Base-by-base conservation (phyloP, 148 eudicot species). In the Arbutus unedo region DNA sequence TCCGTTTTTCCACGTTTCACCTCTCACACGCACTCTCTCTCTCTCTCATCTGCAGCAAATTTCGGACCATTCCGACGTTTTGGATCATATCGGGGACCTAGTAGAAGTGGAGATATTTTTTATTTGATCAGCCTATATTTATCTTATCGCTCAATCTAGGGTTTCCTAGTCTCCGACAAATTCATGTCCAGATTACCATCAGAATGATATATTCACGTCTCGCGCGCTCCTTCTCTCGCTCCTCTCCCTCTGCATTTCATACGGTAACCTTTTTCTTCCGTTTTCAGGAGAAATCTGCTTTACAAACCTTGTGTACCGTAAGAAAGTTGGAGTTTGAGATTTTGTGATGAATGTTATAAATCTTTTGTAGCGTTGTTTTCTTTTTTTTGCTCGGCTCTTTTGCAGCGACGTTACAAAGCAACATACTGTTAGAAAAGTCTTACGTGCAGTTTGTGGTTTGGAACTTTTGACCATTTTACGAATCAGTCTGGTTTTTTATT, bases 131-230 rank as follows among this genome's bases (percentile, higher is more conserved):
- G 1, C 15, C 23, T 77, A 19, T 18, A 55, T 41, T 38, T 15
- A 77, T 41, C 50, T 4, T 25, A 55, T 77, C 67, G 66, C 49
- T 43, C 51, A 25, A 3, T 21, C 48, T 60, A 66, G 81, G 74
- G 72, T 79, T 79, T 66, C 47, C 21, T 31, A 23, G 14, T 62
- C 54, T 47, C n/a, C 72, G 21, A 13, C 13, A 44, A 45, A 23
- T 79, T 21, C 81, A 79, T 79, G 81, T 60, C 21, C 72, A 15
- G 18, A 59, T 64, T 15, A n/a, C 11, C 9, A 18, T 5, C 47
- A 49, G 44, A 23, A 79, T 79, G 81, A 79, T 79, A 2, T 79
- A 0, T 66, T 60, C 74, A 23, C 74, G 81, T 13, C 81, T 79
- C 81, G 56, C 54, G 10, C 70, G 70, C 25, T 41, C 67, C 18